phyloP scores from a whole-genome alignment of 129 eudicot genomes.

The Arctium minus region DNA sequence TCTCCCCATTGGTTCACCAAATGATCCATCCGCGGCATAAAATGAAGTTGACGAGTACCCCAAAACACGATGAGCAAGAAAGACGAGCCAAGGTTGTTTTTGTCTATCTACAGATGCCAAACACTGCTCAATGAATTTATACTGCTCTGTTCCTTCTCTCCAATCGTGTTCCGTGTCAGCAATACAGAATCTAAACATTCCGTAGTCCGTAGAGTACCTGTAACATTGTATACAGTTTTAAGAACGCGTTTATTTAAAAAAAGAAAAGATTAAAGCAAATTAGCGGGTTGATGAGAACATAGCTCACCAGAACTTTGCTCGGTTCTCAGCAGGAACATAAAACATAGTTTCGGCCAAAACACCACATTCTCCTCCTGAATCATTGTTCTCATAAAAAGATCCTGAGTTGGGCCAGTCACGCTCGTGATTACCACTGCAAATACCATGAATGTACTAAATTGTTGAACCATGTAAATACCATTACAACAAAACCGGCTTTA shows the following conservation, averaged over 20 bases:
- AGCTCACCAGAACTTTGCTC: conserved; percentile 76
- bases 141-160: conserved; percentile 80
- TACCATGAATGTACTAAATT: not conserved
- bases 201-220: conserved; percentile 74
- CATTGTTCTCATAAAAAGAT: conserved; percentile 50
- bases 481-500: not conserved
- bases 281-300: not conserved
- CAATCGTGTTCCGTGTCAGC: conserved; percentile 84
- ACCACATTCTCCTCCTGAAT: conserved; percentile 89
- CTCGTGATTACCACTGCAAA: conserved; percentile 78
- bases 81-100: conserved; percentile 77
- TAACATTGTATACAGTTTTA: not conserved
- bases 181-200: conserved; percentile 77
- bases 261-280: not conserved
- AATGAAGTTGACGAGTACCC: conserved; percentile 64
- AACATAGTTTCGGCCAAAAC: conserved; percentile 77
- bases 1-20: conserved; percentile 74
- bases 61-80: conserved; percentile 65
- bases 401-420: conserved; percentile 80
- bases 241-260: not conserved
- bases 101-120: conserved; percentile 65
- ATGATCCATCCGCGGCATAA: conserved; percentile 54
- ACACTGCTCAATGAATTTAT: conserved; percentile 67
- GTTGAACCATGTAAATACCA: not conserved
- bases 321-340: conserved; percentile 72